phyloP scores from a whole-genome alignment of 129 eudicot genomes.

The Silybum marianum region DNA sequence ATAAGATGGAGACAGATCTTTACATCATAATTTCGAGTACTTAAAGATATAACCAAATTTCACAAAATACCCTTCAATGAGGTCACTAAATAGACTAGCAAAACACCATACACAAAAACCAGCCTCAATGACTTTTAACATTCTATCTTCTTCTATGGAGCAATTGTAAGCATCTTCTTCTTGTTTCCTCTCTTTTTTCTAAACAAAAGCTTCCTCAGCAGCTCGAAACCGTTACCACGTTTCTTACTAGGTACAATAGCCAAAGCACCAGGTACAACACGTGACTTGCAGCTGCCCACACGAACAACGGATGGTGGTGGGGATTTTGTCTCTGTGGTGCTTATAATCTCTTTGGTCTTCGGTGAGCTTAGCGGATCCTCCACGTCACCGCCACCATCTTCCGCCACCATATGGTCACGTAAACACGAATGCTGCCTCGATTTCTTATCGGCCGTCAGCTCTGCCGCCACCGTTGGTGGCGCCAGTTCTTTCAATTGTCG shows the following conservation, averaged over 20 bases:
- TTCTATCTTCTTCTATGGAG: constrained; percentile 20
- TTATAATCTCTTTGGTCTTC: constrained; percentile 47
- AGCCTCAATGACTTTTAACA: not conserved
- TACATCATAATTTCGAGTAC: not conserved
- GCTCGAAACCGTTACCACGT: constrained; percentile 54
- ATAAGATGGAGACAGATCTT: too few species aligned
- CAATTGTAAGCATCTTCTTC: constrained; percentile 48
- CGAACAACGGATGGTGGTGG: constrained; percentile 28
- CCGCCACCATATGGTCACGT: constrained; percentile 73
- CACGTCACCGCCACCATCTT: constrained; percentile 39
- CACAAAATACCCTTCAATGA: constrained; percentile 14
- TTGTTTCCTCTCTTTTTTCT: constrained; percentile 67
- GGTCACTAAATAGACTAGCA: constrained; percentile 17
- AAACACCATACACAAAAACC: constrained; percentile 23
- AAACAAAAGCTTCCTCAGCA: constrained; percentile 63
- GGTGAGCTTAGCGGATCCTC: constrained; percentile 41
- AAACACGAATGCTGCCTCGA: constrained; percentile 50
- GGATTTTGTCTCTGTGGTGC: constrained; percentile 34
- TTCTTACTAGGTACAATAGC: constrained; percentile 61
- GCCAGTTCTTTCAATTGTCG: constrained; percentile 73
- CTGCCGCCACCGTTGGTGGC: constrained; percentile 38
- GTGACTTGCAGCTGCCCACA: constrained; percentile 34
- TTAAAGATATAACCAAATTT: constrained; percentile 23
- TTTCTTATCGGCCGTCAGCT: constrained; percentile 27
- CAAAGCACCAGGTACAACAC: constrained; percentile 46